A percentile compares a stretch with the other conserved stretches of the same genome.
phyloP scores from a whole-genome alignment of 2,329 filamentous ascomycete genomes.

The Fusarium clavum region DNA sequence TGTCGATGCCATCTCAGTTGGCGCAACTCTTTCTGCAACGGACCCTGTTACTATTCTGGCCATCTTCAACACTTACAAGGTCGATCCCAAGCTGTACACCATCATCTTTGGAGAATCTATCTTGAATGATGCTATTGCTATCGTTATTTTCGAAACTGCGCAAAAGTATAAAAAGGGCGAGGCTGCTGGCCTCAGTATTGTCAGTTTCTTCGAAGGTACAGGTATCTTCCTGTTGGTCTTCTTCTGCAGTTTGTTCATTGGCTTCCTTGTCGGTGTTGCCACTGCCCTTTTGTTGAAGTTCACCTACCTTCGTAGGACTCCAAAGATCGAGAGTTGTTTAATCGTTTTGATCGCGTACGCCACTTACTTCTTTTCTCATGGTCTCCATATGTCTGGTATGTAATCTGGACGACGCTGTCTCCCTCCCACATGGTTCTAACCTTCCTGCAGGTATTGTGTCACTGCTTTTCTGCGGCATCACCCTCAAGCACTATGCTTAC shows the following conservation, averaged over 20 bases:
- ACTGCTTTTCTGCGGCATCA: conserved; percentile 96
- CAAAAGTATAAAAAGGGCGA: conserved; percentile 88
- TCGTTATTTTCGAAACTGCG: conserved; percentile 97
- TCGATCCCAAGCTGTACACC: conserved; percentile 98
- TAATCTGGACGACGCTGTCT: background rate
- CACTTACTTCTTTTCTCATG: conserved; percentile 98
- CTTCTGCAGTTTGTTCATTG: conserved; percentile 92
- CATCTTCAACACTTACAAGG: conserved; percentile 99
- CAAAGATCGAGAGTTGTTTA: conserved; percentile 96
- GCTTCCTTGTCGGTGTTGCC: conserved; percentile 84
- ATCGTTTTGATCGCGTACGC: conserved; percentile 95
- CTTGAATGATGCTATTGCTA: conserved; percentile 96
- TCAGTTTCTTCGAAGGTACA: conserved; percentile 90
- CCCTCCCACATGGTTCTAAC: conserved; percentile 16
- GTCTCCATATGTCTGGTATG: conserved; percentile 93
- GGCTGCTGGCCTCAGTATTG: conserved; percentile 76
- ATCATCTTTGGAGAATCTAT: conserved; percentile 99
- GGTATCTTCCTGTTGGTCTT: conserved; percentile 96
- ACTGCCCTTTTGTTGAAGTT: conserved; percentile 94
- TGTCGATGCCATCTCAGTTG: conserved; percentile 95
- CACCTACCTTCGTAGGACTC: conserved; percentile 90
- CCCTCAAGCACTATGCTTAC: conserved; percentile 98
- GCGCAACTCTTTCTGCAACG: conserved; percentile 94
- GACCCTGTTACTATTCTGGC: conserved; percentile 97
- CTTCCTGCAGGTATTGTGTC: conserved; percentile 86